A percentile compares a stretch with the other conserved stretches of the same genome.
Evolutionary conservation across 169 alveolate species (phyloP).

Genomic region (Plasmodium ovale): DNA sequence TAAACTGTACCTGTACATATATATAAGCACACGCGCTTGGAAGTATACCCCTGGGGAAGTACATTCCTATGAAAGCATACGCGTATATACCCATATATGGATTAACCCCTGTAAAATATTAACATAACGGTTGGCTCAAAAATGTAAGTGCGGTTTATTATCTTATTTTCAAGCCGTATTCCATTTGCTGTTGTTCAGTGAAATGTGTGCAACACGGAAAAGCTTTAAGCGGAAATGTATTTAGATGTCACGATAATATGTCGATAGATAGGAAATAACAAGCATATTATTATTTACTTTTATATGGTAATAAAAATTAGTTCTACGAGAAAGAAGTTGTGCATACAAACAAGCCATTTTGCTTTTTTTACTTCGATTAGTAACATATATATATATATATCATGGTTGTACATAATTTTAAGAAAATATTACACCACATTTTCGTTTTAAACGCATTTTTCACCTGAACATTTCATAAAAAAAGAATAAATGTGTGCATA

Average conservation of each 20-base stretch:
- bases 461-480: neutral
- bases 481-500: neutral
- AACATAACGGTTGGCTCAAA: neutral
- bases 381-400: neutral
- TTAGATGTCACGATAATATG: neutral
- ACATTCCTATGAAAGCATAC: no score
- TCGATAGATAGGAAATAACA: neutral
- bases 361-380: neutral
- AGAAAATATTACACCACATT: neutral
- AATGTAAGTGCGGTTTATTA: neutral
- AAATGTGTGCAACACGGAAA: neutral
- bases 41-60: no score
- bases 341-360: no score
- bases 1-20: no score
- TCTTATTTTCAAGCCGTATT: neutral
- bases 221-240: neutral
- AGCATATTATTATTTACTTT: no score
- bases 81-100: no score
- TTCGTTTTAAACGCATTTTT: neutral
- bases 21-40: no score
- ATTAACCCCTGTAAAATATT: no score
- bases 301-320: no score
- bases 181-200: neutral
- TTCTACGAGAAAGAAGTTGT: no score
- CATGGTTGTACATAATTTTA: conserved; percentile 1